These are phyloP conservation scores for Peribolospora baueri DNA, from an alignment of 768 basidiomycete species.

Conservation along the genomic window DNA sequence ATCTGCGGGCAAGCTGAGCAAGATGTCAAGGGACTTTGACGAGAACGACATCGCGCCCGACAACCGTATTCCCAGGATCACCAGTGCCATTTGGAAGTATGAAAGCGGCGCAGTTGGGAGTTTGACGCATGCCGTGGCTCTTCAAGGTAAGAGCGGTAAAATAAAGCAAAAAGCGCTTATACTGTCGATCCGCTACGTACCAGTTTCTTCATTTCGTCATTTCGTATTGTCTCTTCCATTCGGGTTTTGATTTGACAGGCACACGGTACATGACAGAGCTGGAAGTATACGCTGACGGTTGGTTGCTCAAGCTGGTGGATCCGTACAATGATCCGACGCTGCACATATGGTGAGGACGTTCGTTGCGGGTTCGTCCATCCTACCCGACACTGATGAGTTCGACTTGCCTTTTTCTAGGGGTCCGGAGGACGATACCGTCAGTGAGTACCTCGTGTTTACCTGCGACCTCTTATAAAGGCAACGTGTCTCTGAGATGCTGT, in stretches of 20 bases:
- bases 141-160: constrained; percentile 48
- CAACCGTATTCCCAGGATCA: constrained; percentile 78
- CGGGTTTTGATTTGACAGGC: constrained; percentile 28
- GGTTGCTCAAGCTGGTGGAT: constrained; percentile 31
- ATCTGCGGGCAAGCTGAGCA: constrained; percentile 57
- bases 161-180: too few species aligned
- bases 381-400: constrained; percentile 21
- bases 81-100: constrained; percentile 88
- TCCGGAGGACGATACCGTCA: constrained; percentile 14
- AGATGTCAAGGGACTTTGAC: constrained; percentile 39
- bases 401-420: constrained; percentile 16
- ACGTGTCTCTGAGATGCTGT: not conserved
- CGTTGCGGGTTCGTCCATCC: not conserved
- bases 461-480: not conserved
- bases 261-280: too few species aligned
- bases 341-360: constrained; percentile 53
- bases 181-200: constrained; percentile 30
- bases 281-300: constrained; percentile 80
- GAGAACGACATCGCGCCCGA: constrained; percentile 47
- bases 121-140: constrained; percentile 63
- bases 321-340: constrained; percentile 76
- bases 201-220: not conserved
- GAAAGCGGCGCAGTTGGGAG: constrained; percentile 76
- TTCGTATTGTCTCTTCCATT: constrained; percentile 21
- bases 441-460: not conserved